phyloP scores from a whole-genome alignment of 805 yeast genomes.

The Candida ulmi region DNA sequence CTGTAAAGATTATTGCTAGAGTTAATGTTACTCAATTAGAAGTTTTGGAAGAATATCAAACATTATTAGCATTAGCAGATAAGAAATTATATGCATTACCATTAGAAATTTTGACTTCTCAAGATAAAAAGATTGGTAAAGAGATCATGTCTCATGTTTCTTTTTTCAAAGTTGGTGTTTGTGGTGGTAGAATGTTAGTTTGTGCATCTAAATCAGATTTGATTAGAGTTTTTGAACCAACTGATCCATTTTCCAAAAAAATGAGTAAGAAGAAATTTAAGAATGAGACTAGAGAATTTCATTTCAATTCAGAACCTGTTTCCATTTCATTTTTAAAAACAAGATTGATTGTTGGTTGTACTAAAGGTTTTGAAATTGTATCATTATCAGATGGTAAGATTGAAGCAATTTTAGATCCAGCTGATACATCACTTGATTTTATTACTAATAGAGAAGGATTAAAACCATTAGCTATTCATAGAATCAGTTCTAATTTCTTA shows the following conservation, averaged over 20 bases:
- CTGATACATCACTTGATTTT: slow-evolving; percentile 94
- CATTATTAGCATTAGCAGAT: slow-evolving; percentile 75
- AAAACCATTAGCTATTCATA: slow-evolving; percentile 87
- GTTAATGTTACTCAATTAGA: slow-evolving; percentile 83
- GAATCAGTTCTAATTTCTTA: slow-evolving; percentile 83
- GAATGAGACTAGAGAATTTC: slow-evolving; percentile 66
- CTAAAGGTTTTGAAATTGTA: slow-evolving; percentile 93
- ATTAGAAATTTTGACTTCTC: slow-evolving; percentile 54
- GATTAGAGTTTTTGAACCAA: slow-evolving; percentile 84
- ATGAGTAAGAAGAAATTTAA: slow-evolving; percentile 68
- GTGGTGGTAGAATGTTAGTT: slow-evolving; percentile 81
- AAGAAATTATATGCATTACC: slow-evolving; percentile 76
- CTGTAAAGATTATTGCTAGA: slow-evolving; percentile 68
- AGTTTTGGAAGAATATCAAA: slow-evolving; percentile 85
- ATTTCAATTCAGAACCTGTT: slow-evolving; percentile 83
- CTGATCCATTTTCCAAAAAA: slow-evolving; percentile 58
- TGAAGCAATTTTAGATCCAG: slow-evolving; percentile 93
- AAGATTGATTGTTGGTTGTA: slow-evolving; percentile 89
- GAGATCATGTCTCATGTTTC: slow-evolving; percentile 83
- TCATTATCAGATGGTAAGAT: slow-evolving; percentile 77
- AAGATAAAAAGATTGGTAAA: slow-evolving; percentile 56
- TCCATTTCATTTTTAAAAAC: slow-evolving; percentile 86
- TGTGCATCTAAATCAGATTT: slow-evolving; percentile 85
- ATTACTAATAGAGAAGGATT: slow-evolving; percentile 78
- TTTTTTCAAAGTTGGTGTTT: slow-evolving; percentile 89